phyloP scores from a whole-genome alignment of 345 rosid genomes.

The Psidium friedrichsthalianum region DNA sequence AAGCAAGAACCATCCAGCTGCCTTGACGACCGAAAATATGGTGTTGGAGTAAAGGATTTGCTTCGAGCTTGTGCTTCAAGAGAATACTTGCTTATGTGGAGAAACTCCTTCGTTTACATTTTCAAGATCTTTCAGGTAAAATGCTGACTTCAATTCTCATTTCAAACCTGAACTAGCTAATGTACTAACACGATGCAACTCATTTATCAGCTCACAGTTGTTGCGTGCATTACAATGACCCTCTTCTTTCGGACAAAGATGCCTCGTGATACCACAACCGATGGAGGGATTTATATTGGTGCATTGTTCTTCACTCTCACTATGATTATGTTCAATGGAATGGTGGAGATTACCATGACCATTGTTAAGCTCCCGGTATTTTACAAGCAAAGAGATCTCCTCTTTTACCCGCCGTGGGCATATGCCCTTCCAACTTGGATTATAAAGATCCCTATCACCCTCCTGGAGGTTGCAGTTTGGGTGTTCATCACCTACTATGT shows the following conservation, averaged over 20 bases:
- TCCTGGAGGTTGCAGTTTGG: conserved; percentile 29
- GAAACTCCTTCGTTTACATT: conserved; percentile 40
- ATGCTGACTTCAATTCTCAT: not conserved
- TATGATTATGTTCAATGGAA: conserved; percentile 20
- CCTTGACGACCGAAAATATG: conserved; percentile 35
- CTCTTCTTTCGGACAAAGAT: conserved; percentile 26
- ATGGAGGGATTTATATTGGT: conserved; percentile 25
- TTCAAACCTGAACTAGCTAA: not conserved
- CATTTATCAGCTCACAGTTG: conserved; percentile 1
- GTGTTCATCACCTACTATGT: conserved; percentile 26
- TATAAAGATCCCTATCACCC: conserved; percentile 24
- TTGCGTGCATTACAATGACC: conserved; percentile 24
- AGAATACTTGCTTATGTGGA: conserved; percentile 49
- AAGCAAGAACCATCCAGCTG: conserved; percentile 44
- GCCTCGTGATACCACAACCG: not conserved
- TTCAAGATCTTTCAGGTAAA: conserved; percentile 42
- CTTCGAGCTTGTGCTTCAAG: conserved; percentile 41
- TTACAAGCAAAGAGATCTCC: conserved; percentile 37
- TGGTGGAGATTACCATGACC: conserved; percentile 24
- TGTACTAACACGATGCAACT: not conserved
- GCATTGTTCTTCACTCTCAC: conserved; percentile 16
- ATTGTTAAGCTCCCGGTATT: conserved; percentile 34
- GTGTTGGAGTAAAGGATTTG: conserved; percentile 37
- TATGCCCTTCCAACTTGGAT: conserved; percentile 37
- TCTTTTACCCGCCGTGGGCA: conserved; percentile 35